These are phyloP conservation scores for Podospora pseudopauciseta DNA, from an alignment of 495 filamentous ascomycete genomes.

Conservation along the genomic window DNA sequence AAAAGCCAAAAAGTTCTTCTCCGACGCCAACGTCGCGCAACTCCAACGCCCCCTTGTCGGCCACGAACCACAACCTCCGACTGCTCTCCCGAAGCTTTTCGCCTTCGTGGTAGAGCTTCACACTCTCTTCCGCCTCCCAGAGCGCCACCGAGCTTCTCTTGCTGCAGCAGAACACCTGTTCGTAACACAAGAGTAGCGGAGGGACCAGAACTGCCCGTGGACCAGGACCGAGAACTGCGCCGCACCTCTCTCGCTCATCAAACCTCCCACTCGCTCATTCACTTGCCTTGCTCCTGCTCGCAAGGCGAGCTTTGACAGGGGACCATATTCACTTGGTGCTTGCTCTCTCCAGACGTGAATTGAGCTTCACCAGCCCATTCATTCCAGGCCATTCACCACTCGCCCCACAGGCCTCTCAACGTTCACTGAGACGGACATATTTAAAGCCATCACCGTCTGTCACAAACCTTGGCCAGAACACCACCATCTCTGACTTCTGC, in stretches of 20 bases:
- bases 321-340: neutral
- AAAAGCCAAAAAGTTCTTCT: slow-evolving; percentile 24
- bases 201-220: neutral
- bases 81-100: neutral
- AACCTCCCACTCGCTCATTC: neutral
- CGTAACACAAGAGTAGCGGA: slow-evolving; percentile 12
- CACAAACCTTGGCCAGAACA: slow-evolving; percentile 1
- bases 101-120: slow-evolving; percentile 6
- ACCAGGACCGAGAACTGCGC: slow-evolving; percentile 5
- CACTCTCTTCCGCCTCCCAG: slow-evolving; percentile 5
- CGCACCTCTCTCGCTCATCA: slow-evolving; percentile 4
- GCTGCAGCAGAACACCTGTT: neutral
- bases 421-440: neutral
- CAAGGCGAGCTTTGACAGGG: neutral
- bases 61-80: slow-evolving; percentile 13
- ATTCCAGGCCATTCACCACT: neutral
- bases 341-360: neutral
- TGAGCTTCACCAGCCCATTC: neutral
- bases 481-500: neutral
- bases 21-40: slow-evolving; percentile 18
- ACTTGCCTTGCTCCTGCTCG: neutral
- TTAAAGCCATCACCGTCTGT: slow-evolving; percentile 9
- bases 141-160: slow-evolving; percentile 1
- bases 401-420: slow-evolving; percentile 3
- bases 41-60: slow-evolving; percentile 9